Conservation (phyloP, 108 stramenopile species). For the Skeletonema menzelii region DNA sequence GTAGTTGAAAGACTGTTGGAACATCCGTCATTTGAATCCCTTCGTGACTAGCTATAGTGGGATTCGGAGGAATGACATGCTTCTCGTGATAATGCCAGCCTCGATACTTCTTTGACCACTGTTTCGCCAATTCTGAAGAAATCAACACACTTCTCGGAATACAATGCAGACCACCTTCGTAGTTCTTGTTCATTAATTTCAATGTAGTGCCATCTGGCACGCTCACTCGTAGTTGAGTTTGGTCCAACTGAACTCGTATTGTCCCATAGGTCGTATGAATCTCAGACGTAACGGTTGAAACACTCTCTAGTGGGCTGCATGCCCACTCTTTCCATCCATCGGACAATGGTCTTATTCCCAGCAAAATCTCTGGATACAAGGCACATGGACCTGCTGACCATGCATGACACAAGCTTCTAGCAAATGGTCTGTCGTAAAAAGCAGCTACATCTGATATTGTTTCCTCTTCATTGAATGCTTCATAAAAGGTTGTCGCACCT, state of each 20-base stretch:
- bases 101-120: constrained; percentile 41
- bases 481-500: constrained; percentile 46
- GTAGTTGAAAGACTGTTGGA: constrained; percentile 42
- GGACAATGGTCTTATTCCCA: constrained; percentile 39
- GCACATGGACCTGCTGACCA: constrained; percentile 46
- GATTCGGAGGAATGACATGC: constrained; percentile 33
- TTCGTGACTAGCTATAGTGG: constrained; percentile 21
- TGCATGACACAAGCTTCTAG: constrained; percentile 40
- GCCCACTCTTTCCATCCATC: constrained; percentile 37
- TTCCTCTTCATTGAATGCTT: constrained; percentile 35
- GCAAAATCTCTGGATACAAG: constrained; percentile 31
- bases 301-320: constrained; percentile 23
- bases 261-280: constrained; percentile 24
- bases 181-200: constrained; percentile 30
- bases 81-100: constrained; percentile 32
- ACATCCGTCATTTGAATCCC: constrained; percentile 47
- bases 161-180: constrained; percentile 15
- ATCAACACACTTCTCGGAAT: constrained; percentile 18
- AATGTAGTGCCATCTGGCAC: constrained; percentile 31
- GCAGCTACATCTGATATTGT: constrained; percentile 10
- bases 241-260: constrained; percentile 13
- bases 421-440: constrained; percentile 43
- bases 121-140: constrained; percentile 14
- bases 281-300: not conserved
- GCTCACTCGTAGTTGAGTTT: constrained; percentile 6